Base-by-base conservation (phyloP, 1,284 basidiomycete species). In the Mycena citricolor region DNA sequence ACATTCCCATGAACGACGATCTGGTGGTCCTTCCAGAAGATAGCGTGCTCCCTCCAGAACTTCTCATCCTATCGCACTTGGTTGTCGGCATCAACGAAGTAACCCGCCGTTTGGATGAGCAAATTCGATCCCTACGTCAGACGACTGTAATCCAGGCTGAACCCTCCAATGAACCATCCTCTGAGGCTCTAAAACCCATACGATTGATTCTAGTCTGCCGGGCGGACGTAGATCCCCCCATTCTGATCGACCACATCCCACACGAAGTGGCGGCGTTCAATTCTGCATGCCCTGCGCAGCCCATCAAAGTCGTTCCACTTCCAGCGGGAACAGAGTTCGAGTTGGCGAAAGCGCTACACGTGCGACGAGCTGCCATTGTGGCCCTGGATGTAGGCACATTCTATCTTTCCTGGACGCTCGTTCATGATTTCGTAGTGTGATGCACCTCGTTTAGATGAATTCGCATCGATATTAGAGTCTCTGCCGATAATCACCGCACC, bases 31-130 rank as follows among this genome's bases (percentile, higher is more conserved):
- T n/a, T 17, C 19, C 43, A 28, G 22, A n/a, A 5, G 33, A 47
- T 17, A 22, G 20, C 32, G 29, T 31, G 22, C 29, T 36, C 8
- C 26, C 42, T 32, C 38, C 47, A 33, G 57, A 57, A 31, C 52
- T 57, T 13, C 50, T 61, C 8, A 62, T 81, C 19, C 62, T 82
- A 11, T 52, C 70, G 10, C 76, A 85, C 58, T 54, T 88, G 30
- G 67, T 76, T 1, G 61, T 86, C 32, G 91, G 91, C 10, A 84
- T 94, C 54, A 94, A 93, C 57, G 73, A 81, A 57, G 86, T 91
- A 7, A 89, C 90, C 17, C 87, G 81, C 62, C 68, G 69, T 14
- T 69, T 94, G 10, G 91, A 94, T 63, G 54, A 47, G 4, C 77
- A 86, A 51, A 70, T 79, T 16, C 57, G 51, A 22, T 47, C 52